Conservation (phyloP, 2,329 filamentous ascomycete species). For the Colletotrichum liaoningense region DNA sequence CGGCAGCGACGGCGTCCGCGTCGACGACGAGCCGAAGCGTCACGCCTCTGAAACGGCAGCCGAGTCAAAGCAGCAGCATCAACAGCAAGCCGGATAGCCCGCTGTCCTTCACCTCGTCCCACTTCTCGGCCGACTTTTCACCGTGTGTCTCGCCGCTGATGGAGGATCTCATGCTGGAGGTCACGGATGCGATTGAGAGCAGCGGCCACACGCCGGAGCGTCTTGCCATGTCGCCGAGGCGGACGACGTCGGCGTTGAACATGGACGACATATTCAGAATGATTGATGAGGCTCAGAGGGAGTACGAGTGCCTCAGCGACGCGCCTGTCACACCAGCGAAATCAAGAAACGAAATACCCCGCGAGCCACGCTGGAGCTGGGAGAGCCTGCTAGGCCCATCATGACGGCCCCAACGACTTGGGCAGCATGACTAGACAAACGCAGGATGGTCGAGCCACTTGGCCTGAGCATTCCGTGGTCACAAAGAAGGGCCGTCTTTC, state of each 20-base stretch:
- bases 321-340: background rate
- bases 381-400: conserved; percentile 8
- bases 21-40: conserved; percentile 16
- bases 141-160: conserved; percentile 32
- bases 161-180: conserved; percentile 31
- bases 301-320: conserved; percentile 23
- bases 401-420: background rate
- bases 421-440: background rate
- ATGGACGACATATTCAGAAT: conserved; percentile 27
- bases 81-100: conserved; percentile 21
- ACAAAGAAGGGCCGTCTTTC: background rate
- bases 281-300: conserved; percentile 32
- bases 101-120: conserved; percentile 13
- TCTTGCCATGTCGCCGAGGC: background rate
- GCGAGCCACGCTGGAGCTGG: conserved; percentile 22
- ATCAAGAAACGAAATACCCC: background rate
- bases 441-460: background rate
- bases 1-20: background rate
- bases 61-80: conserved; percentile 23
- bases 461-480: background rate
- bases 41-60: conserved; percentile 27
- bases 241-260: conserved; percentile 11
- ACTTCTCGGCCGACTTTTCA: conserved; percentile 25
- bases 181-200: conserved; percentile 32
- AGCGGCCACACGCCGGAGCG: conserved; percentile 1